Base-by-base conservation (phyloP, 495 filamentous ascomycete genomes). In the Aspergillus nanangensis region DNA sequence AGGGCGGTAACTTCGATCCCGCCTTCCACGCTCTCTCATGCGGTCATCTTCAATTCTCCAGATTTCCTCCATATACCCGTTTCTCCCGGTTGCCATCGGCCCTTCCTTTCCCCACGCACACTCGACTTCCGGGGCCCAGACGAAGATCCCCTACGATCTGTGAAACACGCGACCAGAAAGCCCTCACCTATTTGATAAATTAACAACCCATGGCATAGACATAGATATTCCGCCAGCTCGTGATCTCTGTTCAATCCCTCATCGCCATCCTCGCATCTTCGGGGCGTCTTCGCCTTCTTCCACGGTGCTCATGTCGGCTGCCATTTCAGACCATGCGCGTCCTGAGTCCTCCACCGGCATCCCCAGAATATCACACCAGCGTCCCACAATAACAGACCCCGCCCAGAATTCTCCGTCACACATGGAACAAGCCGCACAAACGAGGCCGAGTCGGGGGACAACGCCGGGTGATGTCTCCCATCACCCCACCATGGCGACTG, bases 391-490 rank as follows among this genome's bases (percentile, higher is more conserved):
- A 50, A 37, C 52, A 44, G 52, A 61, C 22, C 45, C 48, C 31
- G 45, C 25, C 45, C 50, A 51, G 35, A 60, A 58, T 27, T 44
- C 49, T 25, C 29, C 31, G 31, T 41, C 52, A 44, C 59, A 55
- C 58, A 72, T 71, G 69, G 65, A 66, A 55, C 52, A 53, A 37
- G 55, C 57, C 45, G 51, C 63, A 52, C 60, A 61, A 17, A 40
- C 56, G n/a, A 41, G 52, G 51, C 50, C 59, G 39, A 41, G 57
- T 40, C 51, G 51, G 39, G 47, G 49, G 45, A 54, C 61, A 38
- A 52, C 59, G 48, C 38, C 56, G 27, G 55, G 57, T 32, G 57
- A 48, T 38, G 37, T 58, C 23, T 48, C 37, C 23, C 44, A 33
- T 5, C 38, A 48, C 8, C 38, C 40, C 18, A 35, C 46, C 14